A percentile compares a stretch with the other conserved stretches of the same genome.
phyloP scores from a whole-genome alignment of 441 rosid species.

The Sinapis alba region DNA sequence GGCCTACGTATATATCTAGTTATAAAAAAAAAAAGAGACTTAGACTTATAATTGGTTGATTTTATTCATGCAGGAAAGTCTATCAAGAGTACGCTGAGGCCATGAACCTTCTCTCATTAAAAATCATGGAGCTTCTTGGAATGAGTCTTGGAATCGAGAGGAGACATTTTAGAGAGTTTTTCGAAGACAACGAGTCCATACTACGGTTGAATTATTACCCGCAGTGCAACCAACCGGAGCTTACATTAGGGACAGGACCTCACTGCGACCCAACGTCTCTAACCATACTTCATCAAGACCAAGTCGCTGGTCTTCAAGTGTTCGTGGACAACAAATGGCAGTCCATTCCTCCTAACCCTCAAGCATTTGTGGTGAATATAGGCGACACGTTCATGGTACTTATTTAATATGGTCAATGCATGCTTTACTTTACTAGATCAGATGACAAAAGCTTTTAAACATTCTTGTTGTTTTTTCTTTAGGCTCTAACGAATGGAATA shows the following conservation, averaged over 20 bases:
- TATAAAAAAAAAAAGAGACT: not conserved
- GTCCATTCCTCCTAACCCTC: slow-evolving; percentile 46
- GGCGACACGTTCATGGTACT: slow-evolving; percentile 69
- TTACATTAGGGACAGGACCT: slow-evolving; percentile 63
- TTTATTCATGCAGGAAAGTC: slow-evolving; percentile 34
- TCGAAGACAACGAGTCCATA: slow-evolving; percentile 52
- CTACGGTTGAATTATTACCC: slow-evolving; percentile 60
- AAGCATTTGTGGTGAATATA: slow-evolving; percentile 57
- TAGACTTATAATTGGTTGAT: not conserved
- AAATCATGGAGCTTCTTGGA: slow-evolving; percentile 58
- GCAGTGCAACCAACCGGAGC: slow-evolving; percentile 53
- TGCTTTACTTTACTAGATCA: not conserved
- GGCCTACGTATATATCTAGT: not conserved
- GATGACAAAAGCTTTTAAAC: not conserved
- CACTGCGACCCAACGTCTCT: slow-evolving; percentile 67
- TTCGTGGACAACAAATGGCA: slow-evolving; percentile 54
- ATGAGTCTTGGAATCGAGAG: slow-evolving; percentile 49
- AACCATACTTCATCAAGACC: slow-evolving; percentile 65
- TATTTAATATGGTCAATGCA: not conserved
- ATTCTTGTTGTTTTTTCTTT: not conserved
- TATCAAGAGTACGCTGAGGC: slow-evolving; percentile 60
- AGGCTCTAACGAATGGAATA: slow-evolving; percentile 63
- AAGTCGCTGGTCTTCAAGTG: slow-evolving; percentile 65
- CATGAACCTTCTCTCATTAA: slow-evolving; percentile 46
- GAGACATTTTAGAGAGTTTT: slow-evolving; percentile 47